Evolutionary conservation across 202 grass and related monocot species (phyloP).

Genomic region (Elaeis oleifera): DNA sequence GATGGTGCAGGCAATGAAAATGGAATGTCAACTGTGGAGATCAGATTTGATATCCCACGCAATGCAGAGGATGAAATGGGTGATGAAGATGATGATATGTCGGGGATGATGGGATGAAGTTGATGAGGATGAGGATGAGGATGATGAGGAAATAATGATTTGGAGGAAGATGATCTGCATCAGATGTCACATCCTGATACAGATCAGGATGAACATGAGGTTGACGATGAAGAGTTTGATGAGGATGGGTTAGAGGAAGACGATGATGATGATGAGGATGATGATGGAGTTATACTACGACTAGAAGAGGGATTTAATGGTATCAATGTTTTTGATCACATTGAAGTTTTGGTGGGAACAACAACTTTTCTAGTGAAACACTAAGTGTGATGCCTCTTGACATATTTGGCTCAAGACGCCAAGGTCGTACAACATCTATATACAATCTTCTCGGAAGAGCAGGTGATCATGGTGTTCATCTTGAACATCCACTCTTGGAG

Average conservation of each 20-base stretch:
- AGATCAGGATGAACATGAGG: conserved; percentile 94
- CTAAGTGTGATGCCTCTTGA: conserved; percentile 91
- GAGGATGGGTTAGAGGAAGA: conserved; percentile 94
- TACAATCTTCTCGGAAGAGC: conserved; percentile 92
- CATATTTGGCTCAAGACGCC: conserved; percentile 90
- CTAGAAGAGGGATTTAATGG: conserved; percentile 96
- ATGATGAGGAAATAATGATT: conserved; percentile 76
- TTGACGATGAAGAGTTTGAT: conserved; percentile 98
- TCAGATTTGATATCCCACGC: conserved; percentile 79
- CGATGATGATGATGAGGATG: conserved; percentile 76
- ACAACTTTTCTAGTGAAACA: conserved; percentile 64
- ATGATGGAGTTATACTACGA: conserved; percentile 87
- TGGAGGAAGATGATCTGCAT: conserved; percentile 80
- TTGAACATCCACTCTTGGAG: conserved; percentile 88
- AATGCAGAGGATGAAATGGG: conserved; percentile 87
- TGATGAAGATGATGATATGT: conserved; percentile 71
- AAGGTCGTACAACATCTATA: conserved; percentile 89
- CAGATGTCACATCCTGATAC: conserved; percentile 86
- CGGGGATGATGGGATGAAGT: conserved; percentile 46
- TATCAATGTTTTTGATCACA: conserved; percentile 99
- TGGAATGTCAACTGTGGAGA: conserved; percentile 70
- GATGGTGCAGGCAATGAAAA: conserved; percentile 66
- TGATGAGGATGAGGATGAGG: conserved; percentile 67
- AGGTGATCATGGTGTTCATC: conserved; percentile 45
- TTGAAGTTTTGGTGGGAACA: conserved; percentile 78